Conservation (phyloP, 352 stramenopile species). For the Elongisporangium anandrum region DNA sequence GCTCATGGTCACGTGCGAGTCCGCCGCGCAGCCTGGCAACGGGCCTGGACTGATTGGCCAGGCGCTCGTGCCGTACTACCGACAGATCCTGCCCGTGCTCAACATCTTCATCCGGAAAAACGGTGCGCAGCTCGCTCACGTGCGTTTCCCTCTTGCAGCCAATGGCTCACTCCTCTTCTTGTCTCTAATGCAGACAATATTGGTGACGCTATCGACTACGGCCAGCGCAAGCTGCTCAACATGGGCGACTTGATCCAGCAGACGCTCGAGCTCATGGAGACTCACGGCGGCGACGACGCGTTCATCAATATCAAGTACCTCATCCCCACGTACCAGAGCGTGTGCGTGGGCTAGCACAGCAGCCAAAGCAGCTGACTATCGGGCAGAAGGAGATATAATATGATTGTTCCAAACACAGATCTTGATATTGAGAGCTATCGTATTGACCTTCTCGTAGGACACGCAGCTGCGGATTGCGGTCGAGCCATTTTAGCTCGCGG, state of each 20-base stretch:
- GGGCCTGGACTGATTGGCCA: constrained; percentile 90
- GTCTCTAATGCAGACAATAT: constrained; percentile 82
- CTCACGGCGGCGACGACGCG: constrained; percentile 93
- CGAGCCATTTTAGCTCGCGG: neutral
- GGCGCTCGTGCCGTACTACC: constrained; percentile 97
- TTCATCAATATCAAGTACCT: constrained; percentile 99
- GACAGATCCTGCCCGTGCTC: constrained; percentile 95
- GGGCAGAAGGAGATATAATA: constrained; percentile 4
- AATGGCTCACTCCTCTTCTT: neutral
- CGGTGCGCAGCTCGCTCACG: constrained; percentile 26
- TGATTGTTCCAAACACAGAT: neutral
- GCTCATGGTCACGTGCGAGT: constrained; percentile 93
- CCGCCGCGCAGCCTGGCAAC: constrained; percentile 67
- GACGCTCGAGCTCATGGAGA: constrained; percentile 96
- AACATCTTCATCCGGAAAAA: constrained; percentile 98
- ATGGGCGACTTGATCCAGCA: constrained; percentile 96
- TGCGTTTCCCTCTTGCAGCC: neutral
- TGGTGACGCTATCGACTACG: constrained; percentile 95
- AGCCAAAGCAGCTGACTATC: neutral
- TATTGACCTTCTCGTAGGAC: neutral
- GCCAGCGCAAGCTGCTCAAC: constrained; percentile 93
- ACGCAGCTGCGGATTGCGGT: neutral
- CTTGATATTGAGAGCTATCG: neutral
- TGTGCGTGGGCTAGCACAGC: constrained; percentile 54
- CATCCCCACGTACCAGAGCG: constrained; percentile 95